Percentiles rank a stretch among this genome's conserved stretches.
These are phyloP conservation scores for Panellus pusillus DNA, from an alignment of 768 basidiomycete genomes.

Conservation along the genomic window DNA sequence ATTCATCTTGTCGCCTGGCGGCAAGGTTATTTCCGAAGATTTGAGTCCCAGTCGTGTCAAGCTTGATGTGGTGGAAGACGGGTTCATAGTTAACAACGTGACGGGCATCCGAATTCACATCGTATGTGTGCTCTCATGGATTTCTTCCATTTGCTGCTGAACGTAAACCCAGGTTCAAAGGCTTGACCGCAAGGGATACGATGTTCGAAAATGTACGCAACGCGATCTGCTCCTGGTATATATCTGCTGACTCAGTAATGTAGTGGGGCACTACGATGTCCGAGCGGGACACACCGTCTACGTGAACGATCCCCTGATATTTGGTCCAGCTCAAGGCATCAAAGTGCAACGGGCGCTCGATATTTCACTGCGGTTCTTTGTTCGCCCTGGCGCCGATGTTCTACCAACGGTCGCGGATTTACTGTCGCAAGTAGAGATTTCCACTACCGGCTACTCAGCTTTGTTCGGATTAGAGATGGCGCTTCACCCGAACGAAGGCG, in stretches of 20 bases:
- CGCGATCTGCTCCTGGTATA: background rate
- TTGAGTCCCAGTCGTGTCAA: slow-evolving; percentile 67
- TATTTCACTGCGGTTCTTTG: slow-evolving; percentile 59
- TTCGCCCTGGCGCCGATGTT: slow-evolving; percentile 49
- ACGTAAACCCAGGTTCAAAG: slow-evolving; percentile 44
- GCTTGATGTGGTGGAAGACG: slow-evolving; percentile 59
- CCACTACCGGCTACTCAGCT: slow-evolving; percentile 62
- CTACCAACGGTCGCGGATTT: slow-evolving; percentile 37
- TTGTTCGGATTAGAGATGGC: slow-evolving; percentile 70
- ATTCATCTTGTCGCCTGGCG: slow-evolving; percentile 71
- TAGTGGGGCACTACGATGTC: slow-evolving; percentile 83
- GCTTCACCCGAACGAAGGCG: slow-evolving; percentile 22
- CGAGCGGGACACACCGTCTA: slow-evolving; percentile 80
- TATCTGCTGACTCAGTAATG: background rate
- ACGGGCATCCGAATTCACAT: slow-evolving; percentile 79
- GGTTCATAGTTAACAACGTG: slow-evolving; percentile 75
- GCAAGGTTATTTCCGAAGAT: slow-evolving; percentile 61
- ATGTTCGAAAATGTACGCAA: slow-evolving; percentile 74
- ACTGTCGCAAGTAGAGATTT: slow-evolving; percentile 41
- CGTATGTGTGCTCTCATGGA: slow-evolving; percentile 39
- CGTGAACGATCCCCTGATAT: slow-evolving; percentile 65
- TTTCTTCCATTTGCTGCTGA: too few relatives aligned
- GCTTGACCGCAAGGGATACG: slow-evolving; percentile 82
- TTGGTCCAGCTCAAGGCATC: slow-evolving; percentile 19
- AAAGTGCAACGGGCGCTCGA: slow-evolving; percentile 38